Conservation (phyloP, 2,329 filamentous ascomycete genomes). For the Ciborinia camelliae region DNA sequence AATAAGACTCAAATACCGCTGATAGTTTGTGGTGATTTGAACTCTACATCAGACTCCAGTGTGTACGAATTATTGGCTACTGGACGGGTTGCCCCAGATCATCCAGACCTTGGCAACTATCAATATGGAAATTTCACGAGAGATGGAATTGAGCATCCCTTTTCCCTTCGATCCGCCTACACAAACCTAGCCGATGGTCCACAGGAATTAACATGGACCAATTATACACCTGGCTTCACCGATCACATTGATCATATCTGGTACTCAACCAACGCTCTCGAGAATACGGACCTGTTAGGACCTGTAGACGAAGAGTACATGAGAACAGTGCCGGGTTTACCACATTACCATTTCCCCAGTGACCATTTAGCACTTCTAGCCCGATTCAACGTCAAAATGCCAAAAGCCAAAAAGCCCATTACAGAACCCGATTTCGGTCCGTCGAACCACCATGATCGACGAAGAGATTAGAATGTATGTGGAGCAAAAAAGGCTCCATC, state of each 20-base stretch:
- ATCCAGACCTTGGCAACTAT: constrained; percentile 73
- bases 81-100: constrained; percentile 73
- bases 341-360: constrained; percentile 72
- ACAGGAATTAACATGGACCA: constrained; percentile 87
- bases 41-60: constrained; percentile 81
- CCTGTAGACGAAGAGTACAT: constrained; percentile 71
- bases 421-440: constrained; percentile 37
- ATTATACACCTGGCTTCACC: constrained; percentile 91
- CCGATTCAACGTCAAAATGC: constrained; percentile 66
- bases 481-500: constrained; percentile 9
- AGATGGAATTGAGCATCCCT: constrained; percentile 90
- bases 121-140: constrained; percentile 92
- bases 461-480: constrained; percentile 18
- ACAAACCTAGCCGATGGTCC: constrained; percentile 75
- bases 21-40: constrained; percentile 92
- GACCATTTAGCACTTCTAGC: constrained; percentile 68
- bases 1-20: constrained; percentile 85
- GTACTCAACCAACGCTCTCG: constrained; percentile 79
- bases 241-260: constrained; percentile 96
- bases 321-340: constrained; percentile 67
- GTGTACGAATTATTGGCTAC: constrained; percentile 87
- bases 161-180: constrained; percentile 90
- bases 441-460: constrained; percentile 30
- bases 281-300: constrained; percentile 63
- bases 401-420: constrained; percentile 45